Percentiles rank a stretch among this genome's conserved stretches.
phyloP scores from a whole-genome alignment of 2,329 filamentous ascomycete genomes.

The Eutypella sp. region DNA sequence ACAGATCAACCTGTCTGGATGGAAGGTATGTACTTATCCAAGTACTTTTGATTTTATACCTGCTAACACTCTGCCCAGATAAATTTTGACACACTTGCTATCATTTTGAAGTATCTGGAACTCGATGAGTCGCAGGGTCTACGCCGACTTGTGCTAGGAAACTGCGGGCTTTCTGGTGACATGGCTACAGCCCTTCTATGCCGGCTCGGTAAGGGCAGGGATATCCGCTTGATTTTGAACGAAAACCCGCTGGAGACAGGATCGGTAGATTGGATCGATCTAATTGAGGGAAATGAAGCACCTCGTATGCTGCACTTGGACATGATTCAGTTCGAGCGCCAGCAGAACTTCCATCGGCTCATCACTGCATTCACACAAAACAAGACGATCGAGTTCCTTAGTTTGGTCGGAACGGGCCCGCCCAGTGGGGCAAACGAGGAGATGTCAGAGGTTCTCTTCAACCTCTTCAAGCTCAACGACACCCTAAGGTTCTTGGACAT shows the following conservation, averaged over 20 bases:
- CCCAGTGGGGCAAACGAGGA: conserved; percentile 40
- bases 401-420: conserved; percentile 49
- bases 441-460: conserved; percentile 43
- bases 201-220: conserved; percentile 43
- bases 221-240: conserved; percentile 44
- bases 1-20: conserved; percentile 50
- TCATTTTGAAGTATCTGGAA: conserved; percentile 42
- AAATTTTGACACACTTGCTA: conserved; percentile 43
- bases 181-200: conserved; percentile 47
- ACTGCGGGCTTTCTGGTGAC: conserved; percentile 47
- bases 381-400: conserved; percentile 46
- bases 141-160: conserved; percentile 42
- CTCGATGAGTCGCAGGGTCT: conserved; percentile 35
- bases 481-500: conserved; percentile 50
- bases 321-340: conserved; percentile 53
- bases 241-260: conserved; percentile 50
- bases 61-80: conserved; percentile 29
- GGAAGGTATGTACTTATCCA: conserved; percentile 36
- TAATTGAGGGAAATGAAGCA: conserved; percentile 42
- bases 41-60: background rate
- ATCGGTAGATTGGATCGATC: conserved; percentile 44
- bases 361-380: conserved; percentile 46
- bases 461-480: conserved; percentile 47
- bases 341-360: conserved; percentile 47
- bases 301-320: conserved; percentile 48